Conservation (phyloP, 2,329 filamentous ascomycete genomes). For the Dactylellina cionopaga region DNA sequence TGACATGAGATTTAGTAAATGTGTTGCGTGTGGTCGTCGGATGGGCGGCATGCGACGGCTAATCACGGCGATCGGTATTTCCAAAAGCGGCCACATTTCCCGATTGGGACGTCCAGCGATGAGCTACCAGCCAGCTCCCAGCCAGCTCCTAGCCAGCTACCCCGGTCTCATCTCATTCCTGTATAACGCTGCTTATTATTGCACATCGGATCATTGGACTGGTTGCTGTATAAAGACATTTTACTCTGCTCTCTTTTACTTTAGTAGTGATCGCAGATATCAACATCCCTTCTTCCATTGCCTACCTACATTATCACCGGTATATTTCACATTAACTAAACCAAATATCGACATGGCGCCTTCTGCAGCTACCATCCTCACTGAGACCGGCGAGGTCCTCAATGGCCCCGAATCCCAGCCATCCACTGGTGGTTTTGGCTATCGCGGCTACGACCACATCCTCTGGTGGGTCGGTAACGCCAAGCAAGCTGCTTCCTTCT, state of each 20-base stretch:
- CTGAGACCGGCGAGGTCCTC: constrained; percentile 57
- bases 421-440: constrained; percentile 64
- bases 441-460: constrained; percentile 74
- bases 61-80: constrained; percentile 59
- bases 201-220: too few relatives aligned
- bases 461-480: constrained; percentile 98
- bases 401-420: constrained; percentile 58
- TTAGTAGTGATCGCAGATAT: too few relatives aligned
- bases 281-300: too few relatives aligned
- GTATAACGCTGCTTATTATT: too few relatives aligned
- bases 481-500: constrained; percentile 91
- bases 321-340: constrained; percentile 53
- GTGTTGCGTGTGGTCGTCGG: constrained; percentile 45
- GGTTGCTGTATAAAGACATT: too few relatives aligned
- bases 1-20: constrained; percentile 6
- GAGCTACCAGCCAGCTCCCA: too few relatives aligned
- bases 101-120: constrained; percentile 44
- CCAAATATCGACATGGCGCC: constrained; percentile 67
- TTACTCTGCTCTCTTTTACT: too few relatives aligned
- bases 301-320: constrained; percentile 52
- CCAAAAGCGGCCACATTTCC: constrained; percentile 53
- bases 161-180: too few relatives aligned
- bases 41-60: constrained; percentile 62
- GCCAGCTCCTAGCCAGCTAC: too few relatives aligned
- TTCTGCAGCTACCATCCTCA: constrained; percentile 62